Evolutionary conservation across 2,329 filamentous ascomycete species (phyloP).

Genomic region (Cercospora sp.): DNA sequence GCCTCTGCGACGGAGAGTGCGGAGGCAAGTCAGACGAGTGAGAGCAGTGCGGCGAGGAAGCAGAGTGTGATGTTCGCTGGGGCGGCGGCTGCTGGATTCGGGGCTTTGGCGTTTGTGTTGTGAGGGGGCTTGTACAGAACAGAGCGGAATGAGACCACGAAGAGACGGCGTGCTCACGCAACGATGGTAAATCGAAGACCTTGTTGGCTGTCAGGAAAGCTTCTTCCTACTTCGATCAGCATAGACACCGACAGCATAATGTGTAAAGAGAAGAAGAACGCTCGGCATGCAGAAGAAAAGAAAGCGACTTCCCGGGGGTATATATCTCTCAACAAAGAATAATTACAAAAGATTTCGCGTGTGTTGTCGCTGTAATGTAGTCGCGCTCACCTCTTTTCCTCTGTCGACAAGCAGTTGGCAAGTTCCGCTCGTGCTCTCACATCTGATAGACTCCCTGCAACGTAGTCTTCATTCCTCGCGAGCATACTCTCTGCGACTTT

Average conservation of each 20-base stretch:
- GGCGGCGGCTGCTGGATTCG: conserved; percentile 15
- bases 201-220: background rate
- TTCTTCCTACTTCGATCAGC: background rate
- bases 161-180: background rate
- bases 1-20: conserved; percentile 12
- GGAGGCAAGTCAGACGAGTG: background rate
- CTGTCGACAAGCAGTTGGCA: background rate
- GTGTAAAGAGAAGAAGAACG: background rate
- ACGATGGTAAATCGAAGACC: background rate
- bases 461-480: too few relatives aligned
- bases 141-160: conserved; percentile 2
- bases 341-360: conserved; percentile 3
- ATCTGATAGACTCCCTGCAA: too few relatives aligned
- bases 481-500: too few relatives aligned
- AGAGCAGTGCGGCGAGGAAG: conserved; percentile 6
- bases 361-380: background rate
- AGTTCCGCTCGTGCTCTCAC: too few relatives aligned
- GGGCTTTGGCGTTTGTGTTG: conserved; percentile 17
- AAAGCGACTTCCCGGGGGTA: background rate
- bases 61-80: background rate
- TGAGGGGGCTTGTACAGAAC: background rate
- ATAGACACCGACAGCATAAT: conserved; percentile 2
- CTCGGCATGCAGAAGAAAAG: background rate
- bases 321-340: conserved; percentile 1
- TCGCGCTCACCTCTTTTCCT: background rate